Evolutionary conservation across 495 filamentous ascomycete species (phyloP), one percentile per base, ranked within the genome.

Genomic region (Neurospora sp.): DNA sequence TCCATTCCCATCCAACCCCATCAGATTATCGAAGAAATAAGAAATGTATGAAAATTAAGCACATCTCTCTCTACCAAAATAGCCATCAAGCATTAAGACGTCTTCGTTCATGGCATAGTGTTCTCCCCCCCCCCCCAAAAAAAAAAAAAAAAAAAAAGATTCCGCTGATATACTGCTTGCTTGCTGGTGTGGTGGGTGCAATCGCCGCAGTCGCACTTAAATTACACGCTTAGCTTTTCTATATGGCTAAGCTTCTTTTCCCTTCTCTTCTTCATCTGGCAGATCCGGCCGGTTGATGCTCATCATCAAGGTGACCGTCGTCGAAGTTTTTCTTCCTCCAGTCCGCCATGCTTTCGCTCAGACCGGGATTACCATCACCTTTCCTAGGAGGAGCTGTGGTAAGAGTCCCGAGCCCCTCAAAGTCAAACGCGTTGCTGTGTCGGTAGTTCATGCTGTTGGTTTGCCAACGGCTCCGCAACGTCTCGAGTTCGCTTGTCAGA

Each of bases 381-480:
- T 86, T 89, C 53, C 7, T 65, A 16, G 53, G 27, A 37, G 8
- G 53, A 65, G 53, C 14, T 18, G 53, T 1, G 53, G 75, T 45
- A 71, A 69, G 31, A 69, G 86, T 82, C 35, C 88, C 69, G 72
- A 70, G 73, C 12, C 74, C 85, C 74, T 97, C 94, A 74, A 96
- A 91, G 78, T 97, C 95, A 77, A 97, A 95, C 16, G 88, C 84
- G 75, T 90, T 94, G 80, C 92, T 95, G 61, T 97, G 84, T 18
- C 95, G 90, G 79, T 98, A 97, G 75, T 91, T 95, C 81, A 94
- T 94, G 82, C 94, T 97, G 48, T 94, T 97, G 65, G 91, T 91
- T 81, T 98, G 94, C 95, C 96, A 98, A 73, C 97, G 96, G 40
- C 84, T 90, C 40, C 95, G 90, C 45, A 98, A 86, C 20, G 91